Evolutionary conservation across 2,329 filamentous ascomycete species (phyloP).

Genomic region (Aureobasidium subglaciale): DNA sequence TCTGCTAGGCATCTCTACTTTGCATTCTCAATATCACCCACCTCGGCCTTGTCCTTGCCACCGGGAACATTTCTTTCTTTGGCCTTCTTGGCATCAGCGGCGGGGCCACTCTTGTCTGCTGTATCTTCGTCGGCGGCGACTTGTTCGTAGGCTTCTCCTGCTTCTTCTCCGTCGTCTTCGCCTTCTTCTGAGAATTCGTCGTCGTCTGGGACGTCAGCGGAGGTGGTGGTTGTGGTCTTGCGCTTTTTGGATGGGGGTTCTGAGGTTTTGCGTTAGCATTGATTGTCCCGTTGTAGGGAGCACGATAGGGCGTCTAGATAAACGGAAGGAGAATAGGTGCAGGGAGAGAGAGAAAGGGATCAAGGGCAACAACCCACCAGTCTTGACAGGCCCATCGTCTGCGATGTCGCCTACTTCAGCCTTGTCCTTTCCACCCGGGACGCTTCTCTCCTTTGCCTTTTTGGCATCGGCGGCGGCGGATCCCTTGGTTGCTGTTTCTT

Average conservation of each 20-base stretch:
- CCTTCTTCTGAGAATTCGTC: too few relatives aligned
- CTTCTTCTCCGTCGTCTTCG: conserved; percentile 20
- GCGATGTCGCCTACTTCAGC: too few relatives aligned
- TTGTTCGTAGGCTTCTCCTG: conserved; percentile 23
- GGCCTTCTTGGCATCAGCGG: conserved; percentile 24
- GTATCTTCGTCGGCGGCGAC: conserved; percentile 23
- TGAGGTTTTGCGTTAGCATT: background rate
- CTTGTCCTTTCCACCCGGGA: too few relatives aligned
- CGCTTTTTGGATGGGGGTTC: conserved; percentile 1
- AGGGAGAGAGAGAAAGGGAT: background rate
- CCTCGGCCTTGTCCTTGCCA: background rate
- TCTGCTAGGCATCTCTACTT: background rate
- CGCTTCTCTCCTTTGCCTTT: background rate
- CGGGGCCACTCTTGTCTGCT: conserved; percentile 23
- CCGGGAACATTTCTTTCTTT: conserved; percentile 24
- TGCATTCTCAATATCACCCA: background rate
- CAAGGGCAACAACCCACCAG: background rate
- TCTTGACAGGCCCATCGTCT: background rate
- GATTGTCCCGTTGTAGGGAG: too few relatives aligned
- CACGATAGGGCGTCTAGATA: too few relatives aligned
- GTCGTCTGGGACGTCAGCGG: conserved; percentile 18
- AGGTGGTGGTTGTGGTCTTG: background rate
- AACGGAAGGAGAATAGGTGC: background rate
- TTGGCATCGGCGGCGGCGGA: conserved; percentile 21
- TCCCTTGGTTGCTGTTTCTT: conserved; percentile 23